phyloP scores from a whole-genome alignment of 176 grass and related monocot genomes.

The Bonia amplexicaulis region DNA sequence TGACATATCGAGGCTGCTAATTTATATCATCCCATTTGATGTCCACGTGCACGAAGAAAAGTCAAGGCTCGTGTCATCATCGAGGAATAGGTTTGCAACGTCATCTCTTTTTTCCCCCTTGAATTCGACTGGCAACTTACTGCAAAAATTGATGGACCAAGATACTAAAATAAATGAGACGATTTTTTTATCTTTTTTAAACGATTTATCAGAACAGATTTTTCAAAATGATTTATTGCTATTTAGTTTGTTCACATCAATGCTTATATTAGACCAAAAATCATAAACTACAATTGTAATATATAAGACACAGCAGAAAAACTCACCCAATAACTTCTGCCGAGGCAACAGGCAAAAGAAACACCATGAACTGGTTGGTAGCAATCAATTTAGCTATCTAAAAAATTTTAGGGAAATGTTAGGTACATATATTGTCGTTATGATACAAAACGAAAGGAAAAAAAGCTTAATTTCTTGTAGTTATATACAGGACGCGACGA shows the following conservation, averaged over 20 bases:
- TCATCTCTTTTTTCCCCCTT: background rate
- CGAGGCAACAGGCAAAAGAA: background rate
- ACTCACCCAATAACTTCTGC: background rate
- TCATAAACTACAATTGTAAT: too few species aligned
- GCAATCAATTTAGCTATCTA: background rate
- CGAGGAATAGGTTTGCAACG: background rate
- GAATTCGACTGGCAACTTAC: background rate
- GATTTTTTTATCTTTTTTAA: too few species aligned
- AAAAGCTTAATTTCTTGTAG: background rate
- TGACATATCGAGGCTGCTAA: background rate
- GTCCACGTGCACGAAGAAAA: background rate
- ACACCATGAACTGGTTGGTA: background rate
- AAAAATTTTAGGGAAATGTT: background rate
- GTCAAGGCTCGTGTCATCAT: slow-evolving; percentile 8
- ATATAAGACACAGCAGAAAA: too few species aligned
- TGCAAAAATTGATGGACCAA: background rate
- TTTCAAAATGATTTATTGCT: too few species aligned
- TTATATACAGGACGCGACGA: background rate
- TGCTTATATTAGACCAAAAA: too few species aligned
- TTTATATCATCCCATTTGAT: background rate
- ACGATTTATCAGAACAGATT: fast-evolving
- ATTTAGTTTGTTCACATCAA: too few species aligned
- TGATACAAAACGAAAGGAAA: background rate
- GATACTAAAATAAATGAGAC: background rate
- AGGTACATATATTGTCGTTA: background rate